phyloP scores from a whole-genome alignment of 1,284 basidiomycete species.

The Cryptococcus sp. region DNA sequence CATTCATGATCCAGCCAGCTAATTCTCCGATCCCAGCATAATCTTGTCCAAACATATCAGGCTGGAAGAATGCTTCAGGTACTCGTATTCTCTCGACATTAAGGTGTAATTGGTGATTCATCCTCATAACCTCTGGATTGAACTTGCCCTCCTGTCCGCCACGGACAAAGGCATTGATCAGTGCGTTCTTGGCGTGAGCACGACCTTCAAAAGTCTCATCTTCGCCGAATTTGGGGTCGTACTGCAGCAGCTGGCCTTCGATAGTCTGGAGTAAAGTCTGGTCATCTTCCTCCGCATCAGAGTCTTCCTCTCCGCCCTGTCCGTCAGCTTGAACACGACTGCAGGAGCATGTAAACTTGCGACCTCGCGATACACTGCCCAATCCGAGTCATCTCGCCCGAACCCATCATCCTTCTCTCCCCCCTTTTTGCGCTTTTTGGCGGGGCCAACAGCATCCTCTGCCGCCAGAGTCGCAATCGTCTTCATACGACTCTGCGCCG shows the following conservation, averaged over 20 bases:
- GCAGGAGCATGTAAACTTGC: conserved; percentile 58
- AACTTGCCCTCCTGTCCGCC: conserved; percentile 55
- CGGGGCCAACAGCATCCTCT: conserved; percentile 60
- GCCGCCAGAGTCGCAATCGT: conserved; percentile 87
- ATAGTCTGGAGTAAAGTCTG: conserved; percentile 65
- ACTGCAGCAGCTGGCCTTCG: conserved; percentile 73
- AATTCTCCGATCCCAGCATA: conserved; percentile 91
- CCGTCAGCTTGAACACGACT: conserved; percentile 2
- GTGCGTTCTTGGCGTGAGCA: conserved; percentile 69
- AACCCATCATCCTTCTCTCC: conserved; percentile 78
- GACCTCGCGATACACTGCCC: conserved; percentile 97
- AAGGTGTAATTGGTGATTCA: conserved; percentile 73
- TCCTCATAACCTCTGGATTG: conserved; percentile 60
- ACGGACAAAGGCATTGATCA: conserved; percentile 73
- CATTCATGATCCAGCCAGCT: conserved; percentile 75
- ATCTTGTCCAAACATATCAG: conserved; percentile 88
- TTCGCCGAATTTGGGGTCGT: conserved; percentile 77
- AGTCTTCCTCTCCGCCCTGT: conserved; percentile 75
- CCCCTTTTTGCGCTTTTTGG: conserved; percentile 66
- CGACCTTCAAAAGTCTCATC: conserved; percentile 79
- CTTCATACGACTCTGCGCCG: conserved; percentile 95
- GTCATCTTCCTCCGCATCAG: conserved; percentile 95
- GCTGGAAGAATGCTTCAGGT: conserved; percentile 91
- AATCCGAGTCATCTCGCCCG: conserved; percentile 92
- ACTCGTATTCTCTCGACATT: conserved; percentile 92